A percentile compares a stretch with the other conserved stretches of the same genome.
These are phyloP conservation scores for Knoxdaviesia capensis DNA, from an alignment of 2,329 filamentous ascomycete genomes.

Conservation along the genomic window DNA sequence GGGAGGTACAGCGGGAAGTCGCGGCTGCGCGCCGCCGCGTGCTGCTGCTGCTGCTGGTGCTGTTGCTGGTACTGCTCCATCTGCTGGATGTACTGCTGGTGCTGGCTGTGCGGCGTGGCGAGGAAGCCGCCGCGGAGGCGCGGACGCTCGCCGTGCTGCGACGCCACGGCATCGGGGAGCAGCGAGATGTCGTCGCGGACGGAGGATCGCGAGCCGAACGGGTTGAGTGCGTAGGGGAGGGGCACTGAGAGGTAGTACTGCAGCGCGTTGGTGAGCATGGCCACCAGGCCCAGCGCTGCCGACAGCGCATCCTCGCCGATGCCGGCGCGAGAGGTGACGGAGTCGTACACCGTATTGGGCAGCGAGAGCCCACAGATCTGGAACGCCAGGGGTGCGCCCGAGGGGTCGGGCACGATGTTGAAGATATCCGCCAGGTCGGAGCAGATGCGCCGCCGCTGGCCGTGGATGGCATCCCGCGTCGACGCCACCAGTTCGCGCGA, in stretches of 20 bases:
- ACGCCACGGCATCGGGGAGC: constrained; percentile 20
- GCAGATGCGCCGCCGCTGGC: constrained; percentile 76
- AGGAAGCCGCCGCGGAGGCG: too few species aligned
- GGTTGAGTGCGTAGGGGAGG: constrained; percentile 60
- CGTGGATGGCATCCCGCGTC: constrained; percentile 47
- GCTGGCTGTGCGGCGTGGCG: neutral
- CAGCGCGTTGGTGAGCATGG: constrained; percentile 53
- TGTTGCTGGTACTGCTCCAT: neutral
- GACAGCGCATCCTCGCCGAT: constrained; percentile 53
- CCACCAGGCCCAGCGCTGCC: constrained; percentile 63
- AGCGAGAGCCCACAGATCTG: constrained; percentile 62
- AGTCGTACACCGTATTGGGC: constrained; percentile 61
- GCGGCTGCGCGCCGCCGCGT: constrained; percentile 24
- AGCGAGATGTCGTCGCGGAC: constrained; percentile 57
- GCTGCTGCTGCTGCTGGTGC: constrained; percentile 1
- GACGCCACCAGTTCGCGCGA: constrained; percentile 33
- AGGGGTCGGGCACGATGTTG: constrained; percentile 46
- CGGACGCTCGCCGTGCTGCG: neutral
- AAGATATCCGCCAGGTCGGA: constrained; percentile 66
- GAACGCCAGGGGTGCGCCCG: constrained; percentile 49
- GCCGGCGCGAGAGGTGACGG: constrained; percentile 14
- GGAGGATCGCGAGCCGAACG: constrained; percentile 52
- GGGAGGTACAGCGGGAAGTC: constrained; percentile 64
- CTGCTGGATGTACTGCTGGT: neutral
- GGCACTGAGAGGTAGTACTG: constrained; percentile 66